A percentile compares a stretch with the other conserved stretches of the same genome.
phyloP scores from a whole-genome alignment of 2,329 filamentous ascomycete species.

The Escovopsis sp. region DNA sequence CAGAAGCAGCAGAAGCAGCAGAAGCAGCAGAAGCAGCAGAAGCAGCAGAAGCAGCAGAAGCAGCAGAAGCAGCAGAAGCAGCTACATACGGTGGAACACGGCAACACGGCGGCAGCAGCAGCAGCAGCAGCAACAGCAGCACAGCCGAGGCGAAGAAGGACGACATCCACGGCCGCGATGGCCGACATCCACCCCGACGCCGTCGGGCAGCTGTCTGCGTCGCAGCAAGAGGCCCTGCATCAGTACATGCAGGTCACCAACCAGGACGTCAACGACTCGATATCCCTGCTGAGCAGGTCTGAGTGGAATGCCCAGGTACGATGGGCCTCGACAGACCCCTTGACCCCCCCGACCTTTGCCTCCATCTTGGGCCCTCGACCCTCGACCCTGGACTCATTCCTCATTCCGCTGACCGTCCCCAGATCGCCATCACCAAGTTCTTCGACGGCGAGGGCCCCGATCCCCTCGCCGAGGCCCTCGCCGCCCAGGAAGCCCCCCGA shows the following conservation, averaged over 20 bases:
- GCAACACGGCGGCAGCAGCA: too few relatives aligned
- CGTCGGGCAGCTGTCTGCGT: constrained; percentile 53
- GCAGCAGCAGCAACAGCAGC: too few relatives aligned
- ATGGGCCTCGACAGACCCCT: neutral
- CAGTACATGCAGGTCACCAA: constrained; percentile 82
- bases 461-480: constrained; percentile 60
- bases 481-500: constrained; percentile 46
- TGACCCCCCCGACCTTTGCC: neutral
- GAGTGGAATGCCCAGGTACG: constrained; percentile 90
- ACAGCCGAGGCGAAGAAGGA: too few relatives aligned
- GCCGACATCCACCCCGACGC: constrained; percentile 28
- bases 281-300: constrained; percentile 66
- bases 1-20: too few relatives aligned
- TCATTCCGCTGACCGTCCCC: too few relatives aligned
- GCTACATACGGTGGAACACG: too few relatives aligned
- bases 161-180: too few relatives aligned
- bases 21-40: too few relatives aligned
- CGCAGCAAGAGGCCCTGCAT: constrained; percentile 70
- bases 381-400: too few relatives aligned
- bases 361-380: constrained; percentile 1
- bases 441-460: constrained; percentile 90
- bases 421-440: constrained; percentile 95
- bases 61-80: too few relatives aligned
- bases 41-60: too few relatives aligned
- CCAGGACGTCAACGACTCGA: constrained; percentile 60